A percentile compares a stretch with the other conserved stretches of the same genome.
phyloP scores from a whole-genome alignment of 805 yeast genomes.

The Maudiozyma turicensis region DNA sequence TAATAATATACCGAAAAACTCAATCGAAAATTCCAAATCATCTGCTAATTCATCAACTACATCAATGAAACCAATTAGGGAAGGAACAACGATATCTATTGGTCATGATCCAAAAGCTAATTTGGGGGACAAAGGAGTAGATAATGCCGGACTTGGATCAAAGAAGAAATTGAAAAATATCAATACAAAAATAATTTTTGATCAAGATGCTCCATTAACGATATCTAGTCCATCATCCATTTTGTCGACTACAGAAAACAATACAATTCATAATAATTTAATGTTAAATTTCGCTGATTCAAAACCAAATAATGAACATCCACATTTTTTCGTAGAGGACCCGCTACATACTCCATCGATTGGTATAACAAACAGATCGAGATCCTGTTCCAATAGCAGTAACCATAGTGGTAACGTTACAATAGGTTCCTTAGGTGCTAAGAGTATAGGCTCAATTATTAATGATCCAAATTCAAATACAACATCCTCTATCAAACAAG shows the following conservation, averaged over 20 bases:
- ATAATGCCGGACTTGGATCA: constrained; percentile 13
- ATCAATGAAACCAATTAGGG: not conserved
- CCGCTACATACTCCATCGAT: constrained; percentile 14
- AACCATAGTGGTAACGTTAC: not conserved
- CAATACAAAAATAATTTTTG: constrained; percentile 26
- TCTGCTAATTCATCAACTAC: not conserved
- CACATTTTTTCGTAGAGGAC: constrained; percentile 48
- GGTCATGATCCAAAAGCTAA: not conserved
- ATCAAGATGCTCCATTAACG: constrained; percentile 4
- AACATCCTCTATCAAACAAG: no score
- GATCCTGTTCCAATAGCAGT: constrained; percentile 14
- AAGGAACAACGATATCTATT: constrained; percentile 1
- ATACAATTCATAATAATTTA: not conserved
- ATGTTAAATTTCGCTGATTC: not conserved
- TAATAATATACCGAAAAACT: not conserved
- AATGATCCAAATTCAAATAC: not conserved
- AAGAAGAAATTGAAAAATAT: constrained; percentile 21
- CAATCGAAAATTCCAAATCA: no score
- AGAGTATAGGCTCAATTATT: not conserved
- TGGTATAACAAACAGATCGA: constrained; percentile 14
- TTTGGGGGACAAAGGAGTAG: not conserved
- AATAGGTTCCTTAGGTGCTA: not conserved
- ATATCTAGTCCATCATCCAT: constrained; percentile 10
- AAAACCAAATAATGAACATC: constrained; percentile 39
- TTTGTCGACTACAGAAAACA: constrained; percentile 4